These are phyloP conservation scores for Lathyrus aphaca DNA, from an alignment of 306 rosid species.

Conservation along the genomic window DNA sequence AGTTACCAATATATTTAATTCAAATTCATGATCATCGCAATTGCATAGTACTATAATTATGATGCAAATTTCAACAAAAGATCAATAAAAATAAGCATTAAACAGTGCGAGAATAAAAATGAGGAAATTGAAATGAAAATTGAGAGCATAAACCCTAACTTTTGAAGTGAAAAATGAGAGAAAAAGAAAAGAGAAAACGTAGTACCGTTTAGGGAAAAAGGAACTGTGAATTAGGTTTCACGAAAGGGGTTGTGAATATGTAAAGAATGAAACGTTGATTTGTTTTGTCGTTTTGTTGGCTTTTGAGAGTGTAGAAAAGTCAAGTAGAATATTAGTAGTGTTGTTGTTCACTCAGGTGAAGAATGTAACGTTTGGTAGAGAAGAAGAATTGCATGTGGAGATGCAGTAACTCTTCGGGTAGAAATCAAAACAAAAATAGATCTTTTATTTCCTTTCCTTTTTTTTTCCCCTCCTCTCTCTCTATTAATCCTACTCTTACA, in stretches of 20 bases:
- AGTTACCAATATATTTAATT: conserved; percentile 5
- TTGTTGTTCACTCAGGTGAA: background rate
- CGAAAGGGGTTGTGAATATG: conserved; percentile 36
- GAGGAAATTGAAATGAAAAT: conserved; percentile 19
- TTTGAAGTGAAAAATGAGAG: conserved; percentile 9
- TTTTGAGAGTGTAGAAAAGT: background rate
- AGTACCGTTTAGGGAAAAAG: conserved; percentile 6
- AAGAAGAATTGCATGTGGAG: background rate
- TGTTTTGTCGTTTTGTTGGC: background rate
- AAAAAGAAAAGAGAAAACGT: background rate
- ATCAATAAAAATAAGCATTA: background rate
- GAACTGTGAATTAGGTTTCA: conserved; percentile 16
- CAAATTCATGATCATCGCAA: conserved; percentile 26
- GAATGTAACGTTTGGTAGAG: background rate
- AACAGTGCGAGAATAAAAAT: background rate
- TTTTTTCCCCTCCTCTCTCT: too few species aligned
- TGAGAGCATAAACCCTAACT: conserved; percentile 41
- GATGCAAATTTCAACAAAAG: conserved; percentile 26
- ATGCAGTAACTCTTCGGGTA: background rate
- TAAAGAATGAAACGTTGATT: conserved; percentile 22
- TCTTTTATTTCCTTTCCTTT: too few species aligned
- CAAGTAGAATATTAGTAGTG: background rate
- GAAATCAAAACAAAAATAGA: background rate
- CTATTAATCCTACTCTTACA: too few species aligned
- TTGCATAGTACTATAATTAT: conserved; percentile 19